A percentile compares a stretch with the other conserved stretches of the same genome.
Conservation (phyloP, 805 yeast species). For the Saccharomycopsis fibuligera region DNA sequence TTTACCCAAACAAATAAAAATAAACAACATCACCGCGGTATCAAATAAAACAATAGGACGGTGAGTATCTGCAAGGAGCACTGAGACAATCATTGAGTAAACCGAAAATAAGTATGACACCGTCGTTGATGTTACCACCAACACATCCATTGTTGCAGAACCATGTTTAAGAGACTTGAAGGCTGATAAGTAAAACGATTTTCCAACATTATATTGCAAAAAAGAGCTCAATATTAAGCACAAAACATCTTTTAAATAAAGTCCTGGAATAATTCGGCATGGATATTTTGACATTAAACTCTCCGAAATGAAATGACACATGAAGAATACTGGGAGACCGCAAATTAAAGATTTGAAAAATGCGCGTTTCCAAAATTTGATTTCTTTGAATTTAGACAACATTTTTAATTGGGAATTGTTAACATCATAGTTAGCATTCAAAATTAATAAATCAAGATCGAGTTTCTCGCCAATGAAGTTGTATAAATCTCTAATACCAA, state of each 20-base stretch:
- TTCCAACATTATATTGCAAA: slow-evolving; percentile 63
- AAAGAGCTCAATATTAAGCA: slow-evolving; percentile 52
- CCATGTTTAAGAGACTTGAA: slow-evolving; percentile 59
- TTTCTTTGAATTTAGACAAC: slow-evolving; percentile 65
- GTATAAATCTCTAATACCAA: slow-evolving; percentile 64
- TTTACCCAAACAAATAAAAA: slow-evolving; percentile 85
- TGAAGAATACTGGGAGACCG: slow-evolving; percentile 54
- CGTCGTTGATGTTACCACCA: slow-evolving; percentile 76
- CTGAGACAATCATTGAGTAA: slow-evolving; percentile 47
- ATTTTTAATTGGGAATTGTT: slow-evolving; percentile 57
- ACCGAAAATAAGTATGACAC: slow-evolving; percentile 74
- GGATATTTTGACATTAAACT: slow-evolving; percentile 25
- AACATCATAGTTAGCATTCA: slow-evolving; percentile 40
- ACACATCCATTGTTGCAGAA: slow-evolving; percentile 86
- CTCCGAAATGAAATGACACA: slow-evolving; percentile 37
- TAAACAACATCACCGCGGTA: slow-evolving; percentile 76
- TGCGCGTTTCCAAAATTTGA: slow-evolving; percentile 59
- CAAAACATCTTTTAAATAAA: slow-evolving; percentile 57
- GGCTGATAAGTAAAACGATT: slow-evolving; percentile 59
- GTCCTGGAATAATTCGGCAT: slow-evolving; percentile 45
- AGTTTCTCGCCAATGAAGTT: slow-evolving; percentile 37
- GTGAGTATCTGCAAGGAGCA: slow-evolving; percentile 33
- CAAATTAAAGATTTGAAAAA: slow-evolving; percentile 45
- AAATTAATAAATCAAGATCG: slow-evolving; percentile 12
- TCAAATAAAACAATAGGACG: slow-evolving; percentile 70